These are phyloP conservation scores for Aspergillus sp. DNA, from an alignment of 2,329 filamentous ascomycete species.

Conservation along the genomic window DNA sequence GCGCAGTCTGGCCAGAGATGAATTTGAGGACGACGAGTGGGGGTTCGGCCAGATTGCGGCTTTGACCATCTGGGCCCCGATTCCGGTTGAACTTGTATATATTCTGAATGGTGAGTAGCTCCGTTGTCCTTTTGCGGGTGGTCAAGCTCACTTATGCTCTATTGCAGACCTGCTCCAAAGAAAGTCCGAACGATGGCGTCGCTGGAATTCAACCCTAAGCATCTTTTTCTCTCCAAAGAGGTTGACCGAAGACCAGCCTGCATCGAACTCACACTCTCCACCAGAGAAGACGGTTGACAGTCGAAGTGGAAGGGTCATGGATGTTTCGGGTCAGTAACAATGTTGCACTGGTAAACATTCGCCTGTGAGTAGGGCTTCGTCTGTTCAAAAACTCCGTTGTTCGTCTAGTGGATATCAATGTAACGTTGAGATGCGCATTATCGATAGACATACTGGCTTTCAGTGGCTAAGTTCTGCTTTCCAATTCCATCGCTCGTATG, in stretches of 20 bases:
- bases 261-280: not conserved
- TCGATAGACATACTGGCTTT: too few relatives aligned
- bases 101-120: constrained; percentile 3
- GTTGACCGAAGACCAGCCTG: not conserved
- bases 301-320: not conserved
- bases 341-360: too few relatives aligned
- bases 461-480: too few relatives aligned
- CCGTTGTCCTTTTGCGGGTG: not conserved
- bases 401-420: too few relatives aligned
- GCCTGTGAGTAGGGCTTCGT: too few relatives aligned
- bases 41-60: constrained; percentile 6
- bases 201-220: not conserved
- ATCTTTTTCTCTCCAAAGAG: not conserved
- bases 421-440: too few relatives aligned
- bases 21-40: constrained; percentile 9
- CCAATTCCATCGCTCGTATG: too few relatives aligned
- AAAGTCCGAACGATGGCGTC: constrained; percentile 1
- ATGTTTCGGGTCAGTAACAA: not conserved
- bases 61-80: constrained; percentile 4
- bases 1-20: constrained; percentile 1
- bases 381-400: too few relatives aligned
- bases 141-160: not conserved
- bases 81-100: constrained; percentile 1
- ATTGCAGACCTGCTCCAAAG: not conserved
- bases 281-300: not conserved